A percentile compares a stretch with the other conserved stretches of the same genome.
These are phyloP conservation scores for Fraxinus sp. DNA, from an alignment of 305 asterid species.

Conservation along the genomic window DNA sequence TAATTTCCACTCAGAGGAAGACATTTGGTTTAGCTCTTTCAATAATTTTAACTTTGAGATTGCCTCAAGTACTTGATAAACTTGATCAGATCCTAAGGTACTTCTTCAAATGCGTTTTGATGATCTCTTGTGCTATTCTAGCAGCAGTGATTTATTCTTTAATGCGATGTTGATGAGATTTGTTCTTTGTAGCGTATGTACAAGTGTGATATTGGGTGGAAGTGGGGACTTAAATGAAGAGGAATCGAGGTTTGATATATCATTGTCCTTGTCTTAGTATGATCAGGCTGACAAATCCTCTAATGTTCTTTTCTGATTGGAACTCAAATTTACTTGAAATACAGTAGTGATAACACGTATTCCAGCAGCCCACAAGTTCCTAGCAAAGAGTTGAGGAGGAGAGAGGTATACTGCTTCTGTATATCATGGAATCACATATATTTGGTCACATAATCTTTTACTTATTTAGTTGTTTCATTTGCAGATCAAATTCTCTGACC, in stretches of 20 bases:
- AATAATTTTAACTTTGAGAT: slow-evolving; percentile 68
- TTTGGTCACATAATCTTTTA: not conserved
- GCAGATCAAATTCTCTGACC: slow-evolving; percentile 86
- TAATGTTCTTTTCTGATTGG: slow-evolving; percentile 18
- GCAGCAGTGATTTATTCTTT: slow-evolving; percentile 8
- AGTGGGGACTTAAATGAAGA: slow-evolving; percentile 73
- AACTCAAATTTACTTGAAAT: slow-evolving; percentile 23
- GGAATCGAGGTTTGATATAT: slow-evolving; percentile 73
- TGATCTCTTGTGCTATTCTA: slow-evolving; percentile 14
- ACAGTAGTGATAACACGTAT: slow-evolving; percentile 64
- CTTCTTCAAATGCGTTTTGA: slow-evolving; percentile 23
- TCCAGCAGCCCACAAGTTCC: slow-evolving; percentile 71
- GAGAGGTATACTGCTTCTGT: slow-evolving; percentile 64
- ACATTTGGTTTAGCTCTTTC: slow-evolving; percentile 80
- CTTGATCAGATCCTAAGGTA: slow-evolving; percentile 94
- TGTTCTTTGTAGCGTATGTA: slow-evolving; percentile 66
- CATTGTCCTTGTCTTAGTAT: slow-evolving; percentile 7
- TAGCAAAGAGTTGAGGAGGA: slow-evolving; percentile 80
- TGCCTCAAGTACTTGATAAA: slow-evolving; percentile 89
- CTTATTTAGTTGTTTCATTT: slow-evolving; percentile 17
- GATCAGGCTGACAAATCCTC: not conserved
- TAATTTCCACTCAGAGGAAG: slow-evolving; percentile 63
- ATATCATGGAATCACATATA: slow-evolving; percentile 21
- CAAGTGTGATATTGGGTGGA: slow-evolving; percentile 84
- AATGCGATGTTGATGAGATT: slow-evolving; percentile 22